Evolutionary conservation across 2,329 filamentous ascomycete species (phyloP), one percentile per base, ranked within the genome.

Genomic region (Phoma sp.): DNA sequence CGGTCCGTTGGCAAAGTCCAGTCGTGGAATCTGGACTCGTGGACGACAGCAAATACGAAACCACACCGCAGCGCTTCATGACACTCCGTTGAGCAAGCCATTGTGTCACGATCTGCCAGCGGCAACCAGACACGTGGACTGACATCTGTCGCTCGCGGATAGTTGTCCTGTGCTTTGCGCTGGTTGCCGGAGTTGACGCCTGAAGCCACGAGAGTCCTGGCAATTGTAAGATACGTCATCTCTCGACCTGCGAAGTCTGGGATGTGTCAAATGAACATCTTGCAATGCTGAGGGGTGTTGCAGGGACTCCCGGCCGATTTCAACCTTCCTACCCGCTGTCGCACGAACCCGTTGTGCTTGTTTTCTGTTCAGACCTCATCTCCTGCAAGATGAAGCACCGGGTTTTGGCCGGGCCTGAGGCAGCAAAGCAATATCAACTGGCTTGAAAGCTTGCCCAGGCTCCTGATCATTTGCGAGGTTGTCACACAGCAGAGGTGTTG

Each of bases 291-390:
- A 57, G 53, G 47, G 58, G 47, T 36, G 43, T 52, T 33, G 55
- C 58, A 59, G 52, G 60, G 61, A 40, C 44, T 32, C 53, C 56
- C 54, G 37, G 42, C 38, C 29, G 38, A 35, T 36, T 49, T 55
- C 54, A 59, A 67, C 64, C 32, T 61, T 54, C 39, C 52, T 44
- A 49, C 58, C 63, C 62, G 65, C 42, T 50, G 57, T 49, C 52
- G 33, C 57, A 54, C 45, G n/a, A 58, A 30, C 7, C 7, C 32
- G 32, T 33, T 11, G 10, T 33, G 13, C 24, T 53, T 59, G 18
- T 48, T 59, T 63, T 62, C 62, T 62, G 32, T 62, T 61, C 47
- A 47, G 27, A 53, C 57, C 49, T 65, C 59, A 61, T 61, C 61
- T 63, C 47, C 52, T 52, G 45, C 29, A 48, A 65, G 50, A 64